Conservation (phyloP, 345 rosid species). For the Excoecaria cochinchinensis region DNA sequence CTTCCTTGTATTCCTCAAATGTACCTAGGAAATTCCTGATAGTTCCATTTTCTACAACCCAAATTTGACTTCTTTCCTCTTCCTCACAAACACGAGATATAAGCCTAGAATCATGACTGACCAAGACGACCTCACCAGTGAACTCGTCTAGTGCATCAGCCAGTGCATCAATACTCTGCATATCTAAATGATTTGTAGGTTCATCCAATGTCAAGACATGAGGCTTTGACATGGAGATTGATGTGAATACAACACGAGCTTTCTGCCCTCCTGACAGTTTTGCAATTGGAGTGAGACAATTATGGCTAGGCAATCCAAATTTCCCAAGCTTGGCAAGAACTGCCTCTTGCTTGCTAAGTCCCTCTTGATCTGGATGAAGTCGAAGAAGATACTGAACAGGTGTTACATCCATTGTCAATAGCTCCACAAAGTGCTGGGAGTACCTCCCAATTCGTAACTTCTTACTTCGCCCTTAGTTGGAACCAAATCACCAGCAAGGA, state of each 20-base stretch:
- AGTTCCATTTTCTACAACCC: constrained; percentile 91
- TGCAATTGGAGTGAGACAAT: constrained; percentile 80
- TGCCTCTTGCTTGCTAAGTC: constrained; percentile 92
- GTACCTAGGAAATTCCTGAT: constrained; percentile 30
- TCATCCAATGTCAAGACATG: constrained; percentile 85
- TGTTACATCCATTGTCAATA: constrained; percentile 85
- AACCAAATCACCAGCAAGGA: constrained; percentile 84
- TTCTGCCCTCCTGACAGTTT: constrained; percentile 95
- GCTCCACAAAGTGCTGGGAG: constrained; percentile 94
- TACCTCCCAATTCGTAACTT: constrained; percentile 90
- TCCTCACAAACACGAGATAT: constrained; percentile 86
- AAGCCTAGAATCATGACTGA: constrained; percentile 91
- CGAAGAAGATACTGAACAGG: constrained; percentile 94
- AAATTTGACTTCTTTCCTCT: constrained; percentile 79
- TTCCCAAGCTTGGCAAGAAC: constrained; percentile 95
- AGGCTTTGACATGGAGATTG: constrained; percentile 89
- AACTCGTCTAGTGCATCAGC: constrained; percentile 93
- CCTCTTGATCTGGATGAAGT: constrained; percentile 94
- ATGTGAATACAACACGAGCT: constrained; percentile 86
- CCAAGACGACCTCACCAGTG: constrained; percentile 84
- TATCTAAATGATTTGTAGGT: constrained; percentile 92
- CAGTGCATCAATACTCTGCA: constrained; percentile 95
- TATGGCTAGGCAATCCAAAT: constrained; percentile 87
- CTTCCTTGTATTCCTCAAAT: constrained; percentile 26
- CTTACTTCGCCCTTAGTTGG: constrained; percentile 77